These are phyloP conservation scores for Pythium vanterpoolii DNA, from an alignment of 352 stramenopile species.

Conservation along the genomic window DNA sequence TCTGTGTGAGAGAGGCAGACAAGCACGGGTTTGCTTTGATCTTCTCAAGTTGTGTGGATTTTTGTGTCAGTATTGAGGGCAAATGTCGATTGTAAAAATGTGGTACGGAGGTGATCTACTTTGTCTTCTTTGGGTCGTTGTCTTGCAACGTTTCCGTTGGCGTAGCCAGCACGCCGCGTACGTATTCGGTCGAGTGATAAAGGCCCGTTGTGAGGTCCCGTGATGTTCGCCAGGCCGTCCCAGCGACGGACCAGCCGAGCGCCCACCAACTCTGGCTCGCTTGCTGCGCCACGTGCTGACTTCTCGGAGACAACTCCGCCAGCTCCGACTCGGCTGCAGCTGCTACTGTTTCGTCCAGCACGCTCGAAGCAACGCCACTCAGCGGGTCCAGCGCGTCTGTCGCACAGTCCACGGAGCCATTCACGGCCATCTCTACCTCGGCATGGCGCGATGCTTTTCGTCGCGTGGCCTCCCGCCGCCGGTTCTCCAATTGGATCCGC, in stretches of 20 bases:
- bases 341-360: conserved; percentile 5
- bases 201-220: conserved; percentile 42
- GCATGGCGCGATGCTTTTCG: conserved; percentile 32
- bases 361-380: conserved; percentile 23
- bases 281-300: conserved; percentile 16
- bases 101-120: too few relatives aligned
- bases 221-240: conserved; percentile 41
- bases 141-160: not conserved
- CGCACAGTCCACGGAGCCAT: conserved; percentile 24
- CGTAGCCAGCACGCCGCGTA: conserved; percentile 28
- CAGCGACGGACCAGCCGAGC: conserved; percentile 35
- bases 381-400: conserved; percentile 34
- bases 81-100: too few relatives aligned
- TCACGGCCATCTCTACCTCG: conserved; percentile 58
- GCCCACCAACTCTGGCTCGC: not conserved
- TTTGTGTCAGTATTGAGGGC: too few relatives aligned
- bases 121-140: conserved; percentile 2
- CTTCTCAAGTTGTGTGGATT: too few relatives aligned
- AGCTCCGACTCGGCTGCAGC: conserved; percentile 12
- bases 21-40: too few relatives aligned
- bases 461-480: conserved; percentile 35
- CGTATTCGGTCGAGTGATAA: conserved; percentile 41
- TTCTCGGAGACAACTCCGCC: conserved; percentile 1
- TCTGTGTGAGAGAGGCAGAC: too few relatives aligned
- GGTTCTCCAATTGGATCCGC: conserved; percentile 51